Conservation (phyloP, 2,329 filamentous ascomycete genomes). For the Lachnellula willkommii region DNA sequence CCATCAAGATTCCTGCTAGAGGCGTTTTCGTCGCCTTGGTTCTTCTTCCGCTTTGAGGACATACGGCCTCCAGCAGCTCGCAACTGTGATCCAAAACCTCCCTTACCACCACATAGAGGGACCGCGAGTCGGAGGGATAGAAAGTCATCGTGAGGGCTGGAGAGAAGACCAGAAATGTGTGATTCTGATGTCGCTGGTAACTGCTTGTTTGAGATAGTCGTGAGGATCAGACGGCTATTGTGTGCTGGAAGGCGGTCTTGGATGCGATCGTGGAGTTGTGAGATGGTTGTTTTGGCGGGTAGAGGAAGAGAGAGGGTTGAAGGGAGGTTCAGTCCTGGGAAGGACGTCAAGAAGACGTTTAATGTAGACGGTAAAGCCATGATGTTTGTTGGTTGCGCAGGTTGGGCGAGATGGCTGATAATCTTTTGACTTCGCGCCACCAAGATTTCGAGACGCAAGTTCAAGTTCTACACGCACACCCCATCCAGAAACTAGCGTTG, state of each 20-base stretch:
- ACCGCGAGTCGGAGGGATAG: slow-evolving; percentile 76
- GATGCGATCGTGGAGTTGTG: slow-evolving; percentile 60
- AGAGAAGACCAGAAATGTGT: slow-evolving; percentile 58
- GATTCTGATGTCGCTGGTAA: slow-evolving; percentile 50
- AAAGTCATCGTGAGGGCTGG: slow-evolving; percentile 55
- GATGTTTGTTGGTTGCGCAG: not conserved
- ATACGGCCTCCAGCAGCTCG: slow-evolving; percentile 96
- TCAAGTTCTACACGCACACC: not conserved
- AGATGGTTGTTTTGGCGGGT: slow-evolving; percentile 56
- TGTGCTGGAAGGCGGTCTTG: slow-evolving; percentile 55
- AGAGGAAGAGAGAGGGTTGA: slow-evolving; percentile 77
- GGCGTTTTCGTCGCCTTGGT: slow-evolving; percentile 75
- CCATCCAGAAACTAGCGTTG: not conserved
- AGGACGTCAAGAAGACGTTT: slow-evolving; percentile 81
- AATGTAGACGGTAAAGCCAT: slow-evolving; percentile 54
- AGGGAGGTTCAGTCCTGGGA: slow-evolving; percentile 76
- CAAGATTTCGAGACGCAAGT: not conserved
- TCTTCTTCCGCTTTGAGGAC: slow-evolving; percentile 84
- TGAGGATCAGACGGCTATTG: slow-evolving; percentile 64
- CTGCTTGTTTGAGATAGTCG: slow-evolving; percentile 72
- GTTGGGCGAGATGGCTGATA: not conserved
- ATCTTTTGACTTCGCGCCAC: not conserved
- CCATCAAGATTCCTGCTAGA: slow-evolving; percentile 93
- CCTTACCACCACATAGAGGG: slow-evolving; percentile 86
- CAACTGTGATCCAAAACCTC: slow-evolving; percentile 94